Evolutionary conservation across 345 rosid genomes (phyloP).

Genomic region (Murraya koenigii): DNA sequence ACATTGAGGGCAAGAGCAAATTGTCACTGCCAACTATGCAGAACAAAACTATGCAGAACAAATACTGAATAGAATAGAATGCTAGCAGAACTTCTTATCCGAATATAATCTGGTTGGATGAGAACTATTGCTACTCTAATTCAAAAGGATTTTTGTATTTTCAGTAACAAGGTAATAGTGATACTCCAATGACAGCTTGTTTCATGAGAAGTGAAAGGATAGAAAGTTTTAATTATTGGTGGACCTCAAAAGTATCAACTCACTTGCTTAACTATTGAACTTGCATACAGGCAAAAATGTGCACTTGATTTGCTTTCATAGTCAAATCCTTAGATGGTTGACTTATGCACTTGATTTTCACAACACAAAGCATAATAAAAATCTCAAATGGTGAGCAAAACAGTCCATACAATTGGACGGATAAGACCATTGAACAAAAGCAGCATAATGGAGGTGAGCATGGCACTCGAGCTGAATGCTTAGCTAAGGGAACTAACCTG

Average conservation of each 20-base stretch:
- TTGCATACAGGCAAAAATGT: neutral
- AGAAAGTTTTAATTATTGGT: neutral
- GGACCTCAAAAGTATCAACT: neutral
- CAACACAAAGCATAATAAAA: neutral
- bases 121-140: too few relatives aligned
- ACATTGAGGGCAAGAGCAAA: neutral
- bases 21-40: neutral
- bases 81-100: neutral
- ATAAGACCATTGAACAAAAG: neutral
- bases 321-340: neutral
- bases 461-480: neutral
- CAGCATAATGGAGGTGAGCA: neutral
- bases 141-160: too few relatives aligned
- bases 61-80: neutral
- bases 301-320: neutral
- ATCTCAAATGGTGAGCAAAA: neutral
- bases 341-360: neutral
- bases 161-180: neutral
- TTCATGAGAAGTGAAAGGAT: neutral
- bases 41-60: neutral
- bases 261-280: neutral
- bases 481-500: slow-evolving; percentile 42
- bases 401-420: neutral
- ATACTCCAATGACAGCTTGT: neutral
- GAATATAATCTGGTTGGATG: too few relatives aligned